A percentile compares a stretch with the other conserved stretches of the same genome.
Conservation (phyloP, 352 stramenopile genomes). For the Plasmopara viticola region DNA sequence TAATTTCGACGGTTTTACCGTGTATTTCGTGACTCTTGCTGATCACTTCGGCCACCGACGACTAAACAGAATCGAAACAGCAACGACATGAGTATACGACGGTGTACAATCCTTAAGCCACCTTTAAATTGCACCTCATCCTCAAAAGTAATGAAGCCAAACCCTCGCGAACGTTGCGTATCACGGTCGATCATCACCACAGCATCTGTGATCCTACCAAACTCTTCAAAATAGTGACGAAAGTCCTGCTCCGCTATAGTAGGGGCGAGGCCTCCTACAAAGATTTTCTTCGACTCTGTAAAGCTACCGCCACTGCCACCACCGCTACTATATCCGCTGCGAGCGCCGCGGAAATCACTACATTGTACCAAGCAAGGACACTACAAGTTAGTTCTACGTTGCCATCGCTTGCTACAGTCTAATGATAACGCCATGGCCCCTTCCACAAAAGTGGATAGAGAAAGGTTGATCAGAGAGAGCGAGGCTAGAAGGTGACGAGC, state of each 20-base stretch:
- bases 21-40: conserved; percentile 87
- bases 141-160: conserved; percentile 92
- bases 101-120: too few relatives aligned
- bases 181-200: conserved; percentile 93
- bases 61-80: conserved; percentile 18
- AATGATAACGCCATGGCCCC: conserved; percentile 21
- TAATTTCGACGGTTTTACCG: conserved; percentile 88
- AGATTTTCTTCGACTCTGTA: conserved; percentile 89
- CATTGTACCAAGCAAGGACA: conserved; percentile 22
- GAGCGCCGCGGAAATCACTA: conserved; percentile 37
- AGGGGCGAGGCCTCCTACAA: conserved; percentile 85
- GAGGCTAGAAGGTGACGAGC: conserved; percentile 23
- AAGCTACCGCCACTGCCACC: conserved; percentile 16
- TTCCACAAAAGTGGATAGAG: conserved; percentile 21
- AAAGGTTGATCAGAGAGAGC: conserved; percentile 31
- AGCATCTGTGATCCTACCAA: conserved; percentile 85
- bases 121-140: conserved; percentile 46
- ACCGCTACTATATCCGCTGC: conserved; percentile 21
- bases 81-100: not conserved
- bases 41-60: conserved; percentile 83
- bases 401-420: conserved; percentile 9
- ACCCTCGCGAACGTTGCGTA: conserved; percentile 86
- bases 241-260: conserved; percentile 88
- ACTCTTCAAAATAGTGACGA: conserved; percentile 88
- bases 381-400: conserved; percentile 17